Percentiles rank a stretch among this genome's conserved stretches.
These are phyloP conservation scores for Aplosporella prunicola DNA, from an alignment of 2,329 filamentous ascomycete genomes.

Conservation along the genomic window DNA sequence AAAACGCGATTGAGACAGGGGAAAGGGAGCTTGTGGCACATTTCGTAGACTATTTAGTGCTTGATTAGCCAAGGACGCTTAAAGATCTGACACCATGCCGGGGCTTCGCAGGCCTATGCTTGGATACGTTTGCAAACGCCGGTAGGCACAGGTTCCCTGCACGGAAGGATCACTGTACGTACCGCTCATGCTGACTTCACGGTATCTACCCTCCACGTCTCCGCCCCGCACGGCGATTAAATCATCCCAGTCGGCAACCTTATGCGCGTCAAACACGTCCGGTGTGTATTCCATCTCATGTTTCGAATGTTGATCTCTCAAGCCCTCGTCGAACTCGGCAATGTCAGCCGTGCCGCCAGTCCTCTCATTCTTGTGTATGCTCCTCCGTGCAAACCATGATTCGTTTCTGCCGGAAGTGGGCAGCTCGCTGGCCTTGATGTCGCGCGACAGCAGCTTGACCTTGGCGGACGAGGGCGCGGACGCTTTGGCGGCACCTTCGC, in stretches of 20 bases:
- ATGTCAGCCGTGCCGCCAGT: constrained; percentile 49
- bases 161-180: no score
- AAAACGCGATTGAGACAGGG: constrained; percentile 58
- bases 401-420: constrained; percentile 32
- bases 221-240: constrained; percentile 14
- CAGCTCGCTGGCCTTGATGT: constrained; percentile 39
- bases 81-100: neutral
- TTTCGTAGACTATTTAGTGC: constrained; percentile 57
- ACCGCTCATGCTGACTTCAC: constrained; percentile 31
- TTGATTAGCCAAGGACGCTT: constrained; percentile 9
- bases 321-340: constrained; percentile 51
- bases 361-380: constrained; percentile 48
- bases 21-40: constrained; percentile 53
- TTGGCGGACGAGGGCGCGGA: constrained; percentile 25
- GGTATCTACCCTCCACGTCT: constrained; percentile 15
- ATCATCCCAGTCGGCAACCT: constrained; percentile 32
- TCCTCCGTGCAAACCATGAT: constrained; percentile 56
- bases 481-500: constrained; percentile 26
- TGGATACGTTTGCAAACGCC: no score
- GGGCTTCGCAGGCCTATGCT: neutral
- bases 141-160: no score
- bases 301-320: constrained; percentile 50
- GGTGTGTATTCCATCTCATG: constrained; percentile 53
- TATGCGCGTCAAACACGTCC: constrained; percentile 41
- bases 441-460: constrained; percentile 46